Evolutionary conservation across 176 grass and related monocot genomes (phyloP).

Genomic region (Rhipidocladum racemiflorum): DNA sequence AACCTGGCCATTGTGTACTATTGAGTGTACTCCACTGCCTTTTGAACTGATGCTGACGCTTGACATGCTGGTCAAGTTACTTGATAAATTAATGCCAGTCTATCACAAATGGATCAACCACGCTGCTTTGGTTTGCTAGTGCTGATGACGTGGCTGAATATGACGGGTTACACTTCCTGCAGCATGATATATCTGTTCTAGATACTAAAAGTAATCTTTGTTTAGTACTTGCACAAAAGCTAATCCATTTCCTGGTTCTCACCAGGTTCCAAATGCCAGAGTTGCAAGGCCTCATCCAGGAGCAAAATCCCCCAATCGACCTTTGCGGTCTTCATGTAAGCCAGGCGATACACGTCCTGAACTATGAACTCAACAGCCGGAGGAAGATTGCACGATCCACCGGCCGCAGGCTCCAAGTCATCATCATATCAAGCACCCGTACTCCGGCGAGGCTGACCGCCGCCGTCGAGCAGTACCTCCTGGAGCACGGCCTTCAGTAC

Average conservation of each 20-base stretch:
- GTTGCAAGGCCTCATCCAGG: constrained; percentile 56
- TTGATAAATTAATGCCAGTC: background rate
- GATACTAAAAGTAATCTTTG: background rate
- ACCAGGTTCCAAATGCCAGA: constrained; percentile 57
- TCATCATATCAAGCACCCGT: constrained; percentile 52
- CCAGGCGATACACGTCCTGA: constrained; percentile 74
- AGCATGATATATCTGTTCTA: background rate
- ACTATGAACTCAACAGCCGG: constrained; percentile 65
- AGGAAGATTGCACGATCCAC: constrained; percentile 61
- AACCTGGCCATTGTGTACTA: background rate
- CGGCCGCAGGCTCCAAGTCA: constrained; percentile 51
- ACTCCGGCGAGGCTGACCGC: constrained; percentile 56
- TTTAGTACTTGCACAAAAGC: background rate
- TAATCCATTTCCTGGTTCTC: constrained; percentile 25
- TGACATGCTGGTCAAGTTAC: background rate
- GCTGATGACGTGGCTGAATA: background rate
- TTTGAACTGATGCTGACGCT: background rate
- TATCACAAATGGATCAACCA: background rate
- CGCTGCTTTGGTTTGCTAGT: background rate
- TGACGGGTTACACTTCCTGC: background rate
- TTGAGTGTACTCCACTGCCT: background rate
- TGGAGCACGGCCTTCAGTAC: constrained; percentile 67
- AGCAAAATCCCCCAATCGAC: constrained; percentile 69
- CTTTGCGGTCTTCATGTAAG: constrained; percentile 62
- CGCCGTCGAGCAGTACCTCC: constrained; percentile 73